These are phyloP conservation scores for Trichomonas gallinae DNA, from an alignment of 208 protist genomes.

Conservation along the genomic window DNA sequence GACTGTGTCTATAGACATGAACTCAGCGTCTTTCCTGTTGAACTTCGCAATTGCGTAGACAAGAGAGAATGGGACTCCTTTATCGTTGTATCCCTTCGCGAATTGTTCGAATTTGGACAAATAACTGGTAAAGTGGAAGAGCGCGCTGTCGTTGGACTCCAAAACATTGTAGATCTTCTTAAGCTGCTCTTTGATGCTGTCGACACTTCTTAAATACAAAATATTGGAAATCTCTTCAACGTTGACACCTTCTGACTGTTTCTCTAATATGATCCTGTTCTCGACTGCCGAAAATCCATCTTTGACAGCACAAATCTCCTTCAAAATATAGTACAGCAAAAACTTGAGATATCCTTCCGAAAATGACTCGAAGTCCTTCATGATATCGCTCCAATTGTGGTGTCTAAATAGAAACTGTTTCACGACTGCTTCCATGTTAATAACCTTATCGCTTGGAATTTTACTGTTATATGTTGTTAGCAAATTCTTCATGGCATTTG, in stretches of 20 bases:
- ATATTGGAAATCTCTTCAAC: neutral
- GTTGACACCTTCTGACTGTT: neutral
- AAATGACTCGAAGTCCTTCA: neutral
- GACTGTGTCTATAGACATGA: neutral
- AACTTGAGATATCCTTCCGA: neutral
- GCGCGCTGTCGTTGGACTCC: neutral
- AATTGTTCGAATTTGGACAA: neutral
- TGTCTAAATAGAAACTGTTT: neutral
- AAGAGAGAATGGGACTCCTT: neutral
- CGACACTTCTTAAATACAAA: neutral
- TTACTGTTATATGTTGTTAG: too few species aligned
- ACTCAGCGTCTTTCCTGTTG: neutral
- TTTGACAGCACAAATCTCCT: neutral
- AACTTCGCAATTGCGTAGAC: neutral
- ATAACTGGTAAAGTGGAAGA: neutral
- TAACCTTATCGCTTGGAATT: too few species aligned
- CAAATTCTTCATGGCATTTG: too few species aligned
- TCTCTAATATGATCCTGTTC: neutral
- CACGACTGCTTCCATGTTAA: neutral
- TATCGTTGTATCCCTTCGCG: neutral
- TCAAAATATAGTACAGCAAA: neutral
- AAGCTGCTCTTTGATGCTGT: neutral
- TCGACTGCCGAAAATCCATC: neutral
- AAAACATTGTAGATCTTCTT: neutral
- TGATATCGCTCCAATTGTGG: neutral